phyloP scores from a whole-genome alignment of 306 rosid species.

The Vicia villosa region DNA sequence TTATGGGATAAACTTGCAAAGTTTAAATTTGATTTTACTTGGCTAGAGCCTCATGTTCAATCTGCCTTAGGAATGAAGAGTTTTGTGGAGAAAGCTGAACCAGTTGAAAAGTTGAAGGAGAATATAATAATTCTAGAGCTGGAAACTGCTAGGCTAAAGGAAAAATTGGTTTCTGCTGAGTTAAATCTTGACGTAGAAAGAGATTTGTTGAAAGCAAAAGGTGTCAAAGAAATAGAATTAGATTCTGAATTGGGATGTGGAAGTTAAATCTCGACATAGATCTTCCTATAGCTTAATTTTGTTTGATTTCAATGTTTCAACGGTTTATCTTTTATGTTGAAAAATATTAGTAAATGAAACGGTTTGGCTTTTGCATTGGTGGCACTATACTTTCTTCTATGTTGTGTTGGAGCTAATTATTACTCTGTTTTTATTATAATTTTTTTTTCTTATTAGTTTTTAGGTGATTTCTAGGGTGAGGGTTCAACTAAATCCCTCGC shows the following conservation, averaged over 20 bases:
- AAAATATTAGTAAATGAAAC: too few relatives aligned
- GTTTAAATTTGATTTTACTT: slow-evolving; percentile 33
- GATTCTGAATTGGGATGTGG: slow-evolving; percentile 30
- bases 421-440: too few relatives aligned
- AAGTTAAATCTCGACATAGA: too few relatives aligned
- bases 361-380: too few relatives aligned
- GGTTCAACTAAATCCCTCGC: too few relatives aligned
- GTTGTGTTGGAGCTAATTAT: too few relatives aligned
- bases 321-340: too few relatives aligned
- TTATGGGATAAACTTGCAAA: slow-evolving; percentile 37
- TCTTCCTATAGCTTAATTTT: too few relatives aligned
- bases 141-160: slow-evolving; percentile 16
- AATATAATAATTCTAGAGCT: not conserved
- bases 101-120: not conserved
- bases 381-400: too few relatives aligned
- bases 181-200: slow-evolving; percentile 13
- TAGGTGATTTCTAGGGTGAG: too few relatives aligned
- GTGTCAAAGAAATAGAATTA: slow-evolving; percentile 16
- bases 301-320: too few relatives aligned
- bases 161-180: slow-evolving; percentile 18
- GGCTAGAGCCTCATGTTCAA: slow-evolving; percentile 43
- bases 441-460: too few relatives aligned
- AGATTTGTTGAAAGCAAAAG: slow-evolving; percentile 7
- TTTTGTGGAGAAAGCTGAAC: slow-evolving; percentile 19
- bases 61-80: slow-evolving; percentile 27